Evolutionary conservation across 2,329 filamentous ascomycete genomes (phyloP).

Genomic region (Epichloe aotearoae): DNA sequence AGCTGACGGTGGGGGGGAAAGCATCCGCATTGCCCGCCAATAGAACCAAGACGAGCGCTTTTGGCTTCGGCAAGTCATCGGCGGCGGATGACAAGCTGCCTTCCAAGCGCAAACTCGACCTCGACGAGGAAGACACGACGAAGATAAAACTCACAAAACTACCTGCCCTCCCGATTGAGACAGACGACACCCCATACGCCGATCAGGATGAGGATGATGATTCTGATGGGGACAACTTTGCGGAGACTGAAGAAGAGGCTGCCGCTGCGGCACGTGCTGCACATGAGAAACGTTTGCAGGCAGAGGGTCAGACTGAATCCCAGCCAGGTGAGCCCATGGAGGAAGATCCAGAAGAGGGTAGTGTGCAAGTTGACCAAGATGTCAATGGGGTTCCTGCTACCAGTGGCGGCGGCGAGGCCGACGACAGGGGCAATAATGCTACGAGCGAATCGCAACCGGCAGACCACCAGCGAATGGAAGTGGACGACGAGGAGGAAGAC

Average conservation of each 20-base stretch:
- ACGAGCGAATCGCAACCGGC: neutral
- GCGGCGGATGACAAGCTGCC: constrained; percentile 56
- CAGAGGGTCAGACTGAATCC: constrained; percentile 32
- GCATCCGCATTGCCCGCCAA: constrained; percentile 50
- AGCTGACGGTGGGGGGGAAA: constrained; percentile 10
- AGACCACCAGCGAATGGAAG: constrained; percentile 43
- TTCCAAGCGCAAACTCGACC: constrained; percentile 62
- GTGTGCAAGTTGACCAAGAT: constrained; percentile 12
- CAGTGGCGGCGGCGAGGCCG: constrained; percentile 5
- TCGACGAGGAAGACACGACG: constrained; percentile 79
- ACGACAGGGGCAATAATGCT: constrained; percentile 5
- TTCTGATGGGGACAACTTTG: constrained; percentile 63
- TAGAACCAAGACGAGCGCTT: constrained; percentile 64
- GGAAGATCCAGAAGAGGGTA: constrained; percentile 13
- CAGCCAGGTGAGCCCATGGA: constrained; percentile 30
- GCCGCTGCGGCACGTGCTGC: constrained; percentile 75
- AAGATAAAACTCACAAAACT: constrained; percentile 86
- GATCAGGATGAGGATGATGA: constrained; percentile 57
- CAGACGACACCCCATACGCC: constrained; percentile 46
- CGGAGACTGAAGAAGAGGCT: constrained; percentile 74
- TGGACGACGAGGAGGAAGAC: constrained; percentile 51
- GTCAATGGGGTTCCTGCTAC: constrained; percentile 12
- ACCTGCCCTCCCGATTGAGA: constrained; percentile 59
- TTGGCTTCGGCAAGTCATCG: constrained; percentile 62
- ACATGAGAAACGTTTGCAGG: constrained; percentile 61